Percentiles rank a stretch among this genome's conserved stretches.
These are phyloP conservation scores for Excoecaria cochinchinensis DNA, from an alignment of 345 rosid species.

Conservation along the genomic window DNA sequence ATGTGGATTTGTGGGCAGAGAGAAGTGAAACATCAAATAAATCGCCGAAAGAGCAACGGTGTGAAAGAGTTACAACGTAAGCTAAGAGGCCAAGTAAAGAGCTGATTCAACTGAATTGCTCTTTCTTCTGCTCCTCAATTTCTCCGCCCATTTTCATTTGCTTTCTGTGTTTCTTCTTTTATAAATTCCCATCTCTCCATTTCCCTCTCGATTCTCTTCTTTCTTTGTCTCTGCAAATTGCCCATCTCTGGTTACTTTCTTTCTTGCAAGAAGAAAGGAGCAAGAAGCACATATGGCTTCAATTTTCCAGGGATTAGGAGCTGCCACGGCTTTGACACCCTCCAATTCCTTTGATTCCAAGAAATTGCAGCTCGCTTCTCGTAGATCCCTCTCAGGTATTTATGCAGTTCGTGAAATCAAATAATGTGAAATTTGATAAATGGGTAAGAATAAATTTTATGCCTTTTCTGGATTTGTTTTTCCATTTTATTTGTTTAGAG, in stretches of 20 bases:
- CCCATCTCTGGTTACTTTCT: conserved; percentile 1
- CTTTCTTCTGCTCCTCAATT: conserved; percentile 24
- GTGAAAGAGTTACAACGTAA: too few species aligned
- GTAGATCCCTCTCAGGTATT: conserved; percentile 55
- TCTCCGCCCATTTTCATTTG: conserved; percentile 48
- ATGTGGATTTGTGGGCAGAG: conserved; percentile 11
- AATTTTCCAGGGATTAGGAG: conserved; percentile 58
- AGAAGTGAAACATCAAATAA: conserved; percentile 18
- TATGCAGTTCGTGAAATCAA: neutral
- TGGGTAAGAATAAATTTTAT: neutral
- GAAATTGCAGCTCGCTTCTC: conserved; percentile 38
- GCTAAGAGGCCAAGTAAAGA: too few species aligned
- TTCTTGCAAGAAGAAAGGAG: neutral
- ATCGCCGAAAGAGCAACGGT: conserved; percentile 23
- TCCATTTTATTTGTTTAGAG: conserved; percentile 37
- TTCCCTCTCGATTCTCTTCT: neutral
- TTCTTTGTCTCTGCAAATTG: neutral
- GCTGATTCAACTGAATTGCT: too few species aligned
- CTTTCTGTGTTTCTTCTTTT: neutral
- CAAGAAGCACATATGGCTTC: conserved; percentile 47
- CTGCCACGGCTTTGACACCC: conserved; percentile 49
- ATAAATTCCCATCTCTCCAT: conserved; percentile 19
- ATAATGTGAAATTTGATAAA: neutral
- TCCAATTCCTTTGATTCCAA: conserved; percentile 51
- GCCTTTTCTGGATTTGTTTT: neutral